phyloP scores from a whole-genome alignment of 2,329 filamentous ascomycete species.

The Phialocephala subalpina region DNA sequence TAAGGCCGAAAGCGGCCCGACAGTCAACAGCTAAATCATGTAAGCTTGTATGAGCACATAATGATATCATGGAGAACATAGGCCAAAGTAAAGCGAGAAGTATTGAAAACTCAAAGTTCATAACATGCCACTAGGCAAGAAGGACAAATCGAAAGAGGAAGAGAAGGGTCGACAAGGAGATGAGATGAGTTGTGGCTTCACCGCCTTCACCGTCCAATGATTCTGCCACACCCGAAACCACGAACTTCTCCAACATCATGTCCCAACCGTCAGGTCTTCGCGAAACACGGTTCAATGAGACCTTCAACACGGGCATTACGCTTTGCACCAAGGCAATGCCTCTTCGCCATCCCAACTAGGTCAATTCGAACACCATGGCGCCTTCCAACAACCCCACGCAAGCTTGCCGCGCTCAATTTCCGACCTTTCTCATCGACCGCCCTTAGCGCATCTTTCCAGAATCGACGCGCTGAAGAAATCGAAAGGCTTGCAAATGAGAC shows the following conservation, averaged over 20 bases:
- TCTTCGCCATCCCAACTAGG: neutral
- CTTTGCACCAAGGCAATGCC: neutral
- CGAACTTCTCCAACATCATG: neutral
- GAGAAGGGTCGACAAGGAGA: neutral
- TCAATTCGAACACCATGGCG: neutral
- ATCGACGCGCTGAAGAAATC: neutral
- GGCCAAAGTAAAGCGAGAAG: too few relatives aligned
- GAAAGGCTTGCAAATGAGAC: neutral
- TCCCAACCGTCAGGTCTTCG: neutral
- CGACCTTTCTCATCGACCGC: conserved; percentile 1
- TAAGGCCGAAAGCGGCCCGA: conserved; percentile 7
- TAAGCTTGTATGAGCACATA: neutral
- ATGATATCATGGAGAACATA: neutral
- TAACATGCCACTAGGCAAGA: neutral
- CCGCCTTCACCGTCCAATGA: neutral
- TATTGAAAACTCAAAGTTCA: neutral
- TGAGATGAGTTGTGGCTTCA: neutral
- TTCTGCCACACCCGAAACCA: neutral
- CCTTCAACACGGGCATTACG: neutral
- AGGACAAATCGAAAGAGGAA: too few relatives aligned
- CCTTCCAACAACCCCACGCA: neutral
- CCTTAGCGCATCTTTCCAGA: neutral
- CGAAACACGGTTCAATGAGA: neutral
- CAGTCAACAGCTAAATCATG: neutral
- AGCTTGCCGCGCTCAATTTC: neutral